Evolutionary conservation across 2,329 filamentous ascomycete genomes (phyloP).

Genomic region (Stagonosporopsis tanaceti): DNA sequence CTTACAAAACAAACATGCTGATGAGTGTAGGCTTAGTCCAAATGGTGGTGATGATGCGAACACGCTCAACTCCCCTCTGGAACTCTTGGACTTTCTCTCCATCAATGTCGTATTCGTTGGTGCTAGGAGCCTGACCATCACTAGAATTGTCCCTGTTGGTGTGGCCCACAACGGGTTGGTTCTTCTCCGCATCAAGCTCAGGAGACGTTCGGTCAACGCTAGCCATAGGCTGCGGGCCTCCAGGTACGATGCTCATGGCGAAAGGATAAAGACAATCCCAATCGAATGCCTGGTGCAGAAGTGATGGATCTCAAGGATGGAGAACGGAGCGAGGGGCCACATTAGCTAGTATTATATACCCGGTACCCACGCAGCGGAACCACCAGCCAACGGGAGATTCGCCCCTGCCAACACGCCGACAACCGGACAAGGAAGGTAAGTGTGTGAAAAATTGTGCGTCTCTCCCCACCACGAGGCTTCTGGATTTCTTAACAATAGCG

Average conservation of each 20-base stretch:
- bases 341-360: constrained; percentile 23
- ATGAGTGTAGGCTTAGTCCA: constrained; percentile 51
- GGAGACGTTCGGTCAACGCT: constrained; percentile 24
- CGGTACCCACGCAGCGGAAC: constrained; percentile 25
- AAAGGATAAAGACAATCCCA: constrained; percentile 11
- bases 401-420: constrained; percentile 28
- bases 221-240: constrained; percentile 18
- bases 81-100: constrained; percentile 38
- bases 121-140: constrained; percentile 22
- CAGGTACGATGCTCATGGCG: constrained; percentile 24
- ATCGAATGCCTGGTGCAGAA: constrained; percentile 19
- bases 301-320: constrained; percentile 20
- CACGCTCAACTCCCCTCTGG: constrained; percentile 50
- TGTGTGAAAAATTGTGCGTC: constrained; percentile 31
- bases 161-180: constrained; percentile 2
- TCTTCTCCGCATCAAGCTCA: constrained; percentile 36
- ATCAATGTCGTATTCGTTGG: constrained; percentile 21
- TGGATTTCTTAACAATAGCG: constrained; percentile 27
- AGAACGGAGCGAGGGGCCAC: constrained; percentile 14
- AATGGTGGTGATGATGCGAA: constrained; percentile 51
- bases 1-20: constrained; percentile 51
- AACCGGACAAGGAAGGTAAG: constrained; percentile 32
- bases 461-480: constrained; percentile 32
- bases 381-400: constrained; percentile 6
- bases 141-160: constrained; percentile 13